Conservation (phyloP, 2,329 filamentous ascomycete species). For the Beauveria brongniartii region DNA sequence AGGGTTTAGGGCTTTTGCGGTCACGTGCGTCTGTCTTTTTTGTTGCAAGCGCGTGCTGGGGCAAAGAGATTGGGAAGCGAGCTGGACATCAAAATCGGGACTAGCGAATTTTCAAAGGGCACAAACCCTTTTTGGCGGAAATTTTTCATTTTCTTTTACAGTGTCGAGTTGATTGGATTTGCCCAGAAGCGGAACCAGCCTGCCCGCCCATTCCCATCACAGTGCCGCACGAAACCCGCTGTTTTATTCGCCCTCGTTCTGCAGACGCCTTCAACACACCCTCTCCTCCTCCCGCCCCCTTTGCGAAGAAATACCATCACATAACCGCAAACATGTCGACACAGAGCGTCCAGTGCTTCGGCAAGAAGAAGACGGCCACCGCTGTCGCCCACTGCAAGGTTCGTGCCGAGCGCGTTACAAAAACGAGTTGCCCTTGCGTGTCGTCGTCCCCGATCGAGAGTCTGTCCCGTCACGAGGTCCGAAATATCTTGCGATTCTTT, state of each 20-base stretch:
- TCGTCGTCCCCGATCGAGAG: neutral
- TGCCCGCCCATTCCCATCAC: neutral
- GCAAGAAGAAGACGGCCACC: conserved; percentile 92
- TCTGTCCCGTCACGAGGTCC: neutral
- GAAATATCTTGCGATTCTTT: neutral
- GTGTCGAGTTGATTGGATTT: neutral
- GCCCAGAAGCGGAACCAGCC: neutral
- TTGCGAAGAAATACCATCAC: conserved; percentile 5
- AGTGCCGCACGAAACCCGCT: conserved; percentile 12
- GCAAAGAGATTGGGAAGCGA: neutral
- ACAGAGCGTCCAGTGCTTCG: conserved; percentile 94
- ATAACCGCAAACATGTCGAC: conserved; percentile 49
- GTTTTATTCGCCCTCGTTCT: conserved; percentile 5
- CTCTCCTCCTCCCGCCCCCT: neutral
- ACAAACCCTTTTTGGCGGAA: conserved; percentile 7
- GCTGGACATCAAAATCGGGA: neutral
- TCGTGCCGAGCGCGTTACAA: conserved; percentile 26
- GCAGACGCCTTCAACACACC: conserved; percentile 2
- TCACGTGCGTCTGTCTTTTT: neutral
- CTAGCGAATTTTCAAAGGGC: conserved; percentile 4
- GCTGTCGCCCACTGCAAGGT: conserved; percentile 92
- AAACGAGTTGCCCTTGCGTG: neutral
- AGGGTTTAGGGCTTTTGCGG: conserved; percentile 5
- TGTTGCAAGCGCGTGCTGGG: neutral
- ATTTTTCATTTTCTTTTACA: no score